Evolutionary conservation across 495 filamentous ascomycete species (phyloP), one percentile per base, ranked within the genome.

Genomic region (Penicillium mononematosum): DNA sequence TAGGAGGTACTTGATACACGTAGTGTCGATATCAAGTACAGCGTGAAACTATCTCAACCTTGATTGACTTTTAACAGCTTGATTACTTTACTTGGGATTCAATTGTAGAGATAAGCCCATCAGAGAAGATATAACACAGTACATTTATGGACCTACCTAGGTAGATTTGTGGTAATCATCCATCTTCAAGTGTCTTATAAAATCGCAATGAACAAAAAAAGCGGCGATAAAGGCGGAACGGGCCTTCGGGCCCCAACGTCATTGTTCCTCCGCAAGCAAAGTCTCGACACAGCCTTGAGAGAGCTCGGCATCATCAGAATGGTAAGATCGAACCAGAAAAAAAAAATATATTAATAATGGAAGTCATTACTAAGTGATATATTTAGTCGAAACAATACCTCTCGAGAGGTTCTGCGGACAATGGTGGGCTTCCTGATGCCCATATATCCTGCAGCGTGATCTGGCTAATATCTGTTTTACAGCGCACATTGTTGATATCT

Each of bases 381-480:
- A 4, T n/a, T 22, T 63, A 98, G 95, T 98, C 94, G 53, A 96
- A 96, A 77, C 95, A 97, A 88, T 98, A 96, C 70, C 84, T 98
- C 36, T 91, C 91, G 55, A 86, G 85, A 55, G 90, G 96, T 75
- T 92, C 92, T 12, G 81, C 94, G 68, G 90, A 96, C 69, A 82
- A 91, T 80, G 91, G 91, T 90, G 68, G 78, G 67, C 11, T 46
- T 22, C 19, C 29, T 25, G 31, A 17, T 7, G 9, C 36, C 10
- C 36, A 39, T 39, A 20, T 19, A 46, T 9, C 16, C 14, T 46
- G 17, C 8, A 31, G 43, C 6, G 11, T 22, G 44, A 29, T 47
- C 27, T 39, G 54, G 48, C 65, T 74, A 63, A 74, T 20, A 53
- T 10, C 32, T n/a, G 52, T 17, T 11, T 19, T 29, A 42, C 53